A percentile compares a stretch with the other conserved stretches of the same genome.
Evolutionary conservation across 129 eudicot species (phyloP).

Genomic region (Mikania micrantha): DNA sequence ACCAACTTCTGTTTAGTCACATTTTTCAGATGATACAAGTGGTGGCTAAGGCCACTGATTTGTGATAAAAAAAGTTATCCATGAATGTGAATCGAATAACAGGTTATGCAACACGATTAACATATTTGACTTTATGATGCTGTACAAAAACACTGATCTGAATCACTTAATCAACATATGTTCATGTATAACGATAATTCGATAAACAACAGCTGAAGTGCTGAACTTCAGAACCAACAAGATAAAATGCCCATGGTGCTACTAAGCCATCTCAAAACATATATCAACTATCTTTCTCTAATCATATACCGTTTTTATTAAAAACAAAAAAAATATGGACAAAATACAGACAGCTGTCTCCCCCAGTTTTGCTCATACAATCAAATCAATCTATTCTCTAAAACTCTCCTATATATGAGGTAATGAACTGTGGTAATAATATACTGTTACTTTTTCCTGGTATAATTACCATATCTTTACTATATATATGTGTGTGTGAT

Average conservation of each 20-base stretch:
- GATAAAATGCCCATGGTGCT: not conserved
- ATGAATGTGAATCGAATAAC: not conserved
- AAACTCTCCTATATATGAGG: not conserved
- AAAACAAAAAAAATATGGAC: too few relatives aligned
- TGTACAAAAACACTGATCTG: not conserved
- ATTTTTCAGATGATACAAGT: slow-evolving; percentile 4
- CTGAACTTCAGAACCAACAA: not conserved
- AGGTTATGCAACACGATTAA: not conserved
- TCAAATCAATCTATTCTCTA: not conserved
- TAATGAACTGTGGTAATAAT: not conserved
- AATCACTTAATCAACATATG: slow-evolving; percentile 2
- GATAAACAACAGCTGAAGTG: too few relatives aligned
- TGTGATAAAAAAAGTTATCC: not conserved
- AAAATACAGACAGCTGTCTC: not conserved
- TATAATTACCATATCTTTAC: not conserved
- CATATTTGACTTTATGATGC: not conserved
- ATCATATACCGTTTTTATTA: slow-evolving; percentile 12
- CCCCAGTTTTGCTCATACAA: not conserved
- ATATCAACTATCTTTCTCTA: not conserved
- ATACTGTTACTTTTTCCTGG: not conserved
- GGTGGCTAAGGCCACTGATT: not conserved
- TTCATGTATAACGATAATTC: not conserved
- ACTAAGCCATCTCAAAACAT: slow-evolving; percentile 2
- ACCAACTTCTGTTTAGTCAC: slow-evolving; percentile 18
- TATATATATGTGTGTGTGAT: too few relatives aligned